Percentiles rank a stretch among this genome's conserved stretches.
Evolutionary conservation across 139 green algal genomes (phyloP).

Genomic region (Dunaliella primolecta): DNA sequence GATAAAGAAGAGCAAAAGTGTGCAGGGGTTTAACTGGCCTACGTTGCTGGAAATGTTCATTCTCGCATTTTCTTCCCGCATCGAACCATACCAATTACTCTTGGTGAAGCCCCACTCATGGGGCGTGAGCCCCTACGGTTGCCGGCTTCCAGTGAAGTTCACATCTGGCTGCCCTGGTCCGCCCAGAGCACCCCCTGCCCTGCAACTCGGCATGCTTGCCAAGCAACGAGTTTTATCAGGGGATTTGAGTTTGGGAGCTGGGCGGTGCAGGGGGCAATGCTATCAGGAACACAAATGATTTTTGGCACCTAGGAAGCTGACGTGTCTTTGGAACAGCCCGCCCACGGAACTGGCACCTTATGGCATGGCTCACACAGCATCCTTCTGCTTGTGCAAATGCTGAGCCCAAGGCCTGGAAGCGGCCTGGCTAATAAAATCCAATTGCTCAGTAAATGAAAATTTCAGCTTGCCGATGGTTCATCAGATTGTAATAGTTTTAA

Average conservation of each 20-base stretch:
- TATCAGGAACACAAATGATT: not conserved
- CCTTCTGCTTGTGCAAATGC: too few relatives aligned
- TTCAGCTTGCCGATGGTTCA: too few relatives aligned
- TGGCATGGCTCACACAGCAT: too few relatives aligned
- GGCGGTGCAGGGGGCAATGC: not conserved
- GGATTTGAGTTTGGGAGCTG: not conserved
- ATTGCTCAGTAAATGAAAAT: too few relatives aligned
- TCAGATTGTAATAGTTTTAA: too few relatives aligned
- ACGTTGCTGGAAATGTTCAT: too few relatives aligned
- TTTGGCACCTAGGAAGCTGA: not conserved
- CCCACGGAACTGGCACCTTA: too few relatives aligned
- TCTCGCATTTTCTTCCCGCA: not conserved
- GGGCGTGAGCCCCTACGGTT: not conserved
- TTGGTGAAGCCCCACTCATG: not conserved
- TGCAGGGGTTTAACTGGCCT: too few relatives aligned
- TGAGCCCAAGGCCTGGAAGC: too few relatives aligned
- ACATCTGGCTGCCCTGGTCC: not conserved
- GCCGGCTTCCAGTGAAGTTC: not conserved
- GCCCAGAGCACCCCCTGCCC: not conserved
- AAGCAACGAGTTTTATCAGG: not conserved
- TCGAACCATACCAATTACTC: not conserved
- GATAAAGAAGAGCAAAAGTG: not conserved
- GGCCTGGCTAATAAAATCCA: too few relatives aligned
- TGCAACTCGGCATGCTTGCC: not conserved
- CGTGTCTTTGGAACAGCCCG: too few relatives aligned